Evolutionary conservation across 257 asterid species (phyloP).

Genomic region (Penstemon newberryi): DNA sequence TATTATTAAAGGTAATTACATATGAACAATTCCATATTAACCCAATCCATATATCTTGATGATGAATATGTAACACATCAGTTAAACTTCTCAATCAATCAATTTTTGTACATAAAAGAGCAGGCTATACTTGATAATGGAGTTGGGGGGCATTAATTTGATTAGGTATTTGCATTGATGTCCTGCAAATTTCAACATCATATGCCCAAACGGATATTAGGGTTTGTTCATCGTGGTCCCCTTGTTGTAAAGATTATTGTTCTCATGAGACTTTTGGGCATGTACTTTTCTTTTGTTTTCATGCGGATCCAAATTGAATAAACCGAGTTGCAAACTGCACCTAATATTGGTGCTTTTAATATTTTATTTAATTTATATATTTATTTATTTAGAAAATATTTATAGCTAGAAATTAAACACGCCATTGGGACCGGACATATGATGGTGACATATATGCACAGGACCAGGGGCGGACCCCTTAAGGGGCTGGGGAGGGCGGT

Average conservation of each 20-base stretch:
- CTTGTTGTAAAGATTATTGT: not conserved
- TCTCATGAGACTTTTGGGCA: constrained; percentile 8
- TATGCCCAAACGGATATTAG: constrained; percentile 29
- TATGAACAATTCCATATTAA: not conserved
- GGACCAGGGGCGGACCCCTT: too few relatives aligned
- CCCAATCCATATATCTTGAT: not conserved
- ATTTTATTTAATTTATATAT: too few relatives aligned
- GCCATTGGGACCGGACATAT: too few relatives aligned
- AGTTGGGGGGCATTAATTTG: constrained; percentile 30
- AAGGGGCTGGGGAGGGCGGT: too few relatives aligned
- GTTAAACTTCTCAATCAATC: constrained; percentile 31
- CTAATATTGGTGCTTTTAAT: too few relatives aligned
- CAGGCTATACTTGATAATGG: constrained; percentile 21
- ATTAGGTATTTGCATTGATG: constrained; percentile 48
- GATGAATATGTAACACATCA: not conserved
- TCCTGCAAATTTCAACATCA: constrained; percentile 41
- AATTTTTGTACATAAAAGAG: constrained; percentile 1
- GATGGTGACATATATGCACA: not conserved
- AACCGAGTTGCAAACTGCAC: not conserved
- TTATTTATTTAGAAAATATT: too few relatives aligned
- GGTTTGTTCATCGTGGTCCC: constrained; percentile 35
- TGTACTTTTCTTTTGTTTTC: constrained; percentile 17
- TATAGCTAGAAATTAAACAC: too few relatives aligned
- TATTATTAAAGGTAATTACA: too few relatives aligned
- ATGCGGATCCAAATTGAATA: not conserved